Base-by-base conservation (phyloP, 306 rosid genomes). In the Chamaecrista fasciculata region DNA sequence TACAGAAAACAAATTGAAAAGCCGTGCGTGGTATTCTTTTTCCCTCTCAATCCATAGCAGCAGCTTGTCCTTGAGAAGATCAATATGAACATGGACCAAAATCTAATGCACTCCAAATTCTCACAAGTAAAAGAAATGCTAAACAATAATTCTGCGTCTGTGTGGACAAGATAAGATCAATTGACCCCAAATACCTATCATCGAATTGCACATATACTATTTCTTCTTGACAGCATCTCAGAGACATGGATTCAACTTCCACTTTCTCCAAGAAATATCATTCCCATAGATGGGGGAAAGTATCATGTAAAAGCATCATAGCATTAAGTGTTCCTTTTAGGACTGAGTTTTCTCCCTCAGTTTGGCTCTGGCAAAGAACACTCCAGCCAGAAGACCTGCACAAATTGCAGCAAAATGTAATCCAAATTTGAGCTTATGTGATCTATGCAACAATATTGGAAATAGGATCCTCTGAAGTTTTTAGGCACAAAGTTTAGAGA, bases 301-400 rank as follows among this genome's bases (percentile, higher is more conserved):
- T 46, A 33, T 18, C 65, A 31, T 25, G 25, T 18, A 15, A 66
- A 43, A 33, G 33, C 33, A 57, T 26, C 12, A 39, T 61, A 5
- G 15, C 62, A 33, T 72, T 50, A 20, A 46, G 52, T 49, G 39
- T 62, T 29, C n/a, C 44, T 11, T 78, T 74, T 70, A 83, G 34
- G 84, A 71, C 74, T 86, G 83, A 66, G 90, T 76, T 86, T 86
- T 87, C 79, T 90, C 96, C 67, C 78, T 80, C 82, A 95, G 84
- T 86, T 95, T 95, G 76, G 99, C 99, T 83, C 88, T 84, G 0
- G 97, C 99, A 25, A 95, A 95, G 79, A 91, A 71, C 34, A 95
- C 95, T 67, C 99, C 99, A 3, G 99, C 99, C 77, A 95, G 11
- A 59, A 95, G 97, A 56, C 99, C 99, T 95, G n/a, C n/a, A 70